A percentile compares a stretch with the other conserved stretches of the same genome.
phyloP scores from a whole-genome alignment of 2,329 filamentous ascomycete species.

The Colletotrichum liriopes region DNA sequence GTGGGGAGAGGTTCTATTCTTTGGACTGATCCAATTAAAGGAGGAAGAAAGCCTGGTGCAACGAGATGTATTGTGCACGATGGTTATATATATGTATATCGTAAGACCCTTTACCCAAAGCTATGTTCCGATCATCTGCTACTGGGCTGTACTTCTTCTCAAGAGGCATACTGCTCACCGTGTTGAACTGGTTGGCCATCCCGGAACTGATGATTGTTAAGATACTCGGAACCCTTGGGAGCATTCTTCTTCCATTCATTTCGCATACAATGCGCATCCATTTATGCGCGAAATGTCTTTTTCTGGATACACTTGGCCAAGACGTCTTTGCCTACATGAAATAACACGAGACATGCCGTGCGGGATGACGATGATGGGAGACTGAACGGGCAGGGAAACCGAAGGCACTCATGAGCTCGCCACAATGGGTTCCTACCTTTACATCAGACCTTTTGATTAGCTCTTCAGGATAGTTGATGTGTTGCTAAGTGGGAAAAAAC shows the following conservation, averaged over 20 bases:
- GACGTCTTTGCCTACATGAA: too few species aligned
- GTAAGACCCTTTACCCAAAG: background rate
- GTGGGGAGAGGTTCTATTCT: too few species aligned
- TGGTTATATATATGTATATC: background rate
- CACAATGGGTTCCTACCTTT: background rate
- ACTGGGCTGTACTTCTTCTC: background rate
- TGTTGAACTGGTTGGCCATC: background rate
- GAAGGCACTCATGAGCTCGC: background rate
- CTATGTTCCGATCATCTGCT: background rate
- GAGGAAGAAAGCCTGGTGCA: background rate
- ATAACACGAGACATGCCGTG: background rate
- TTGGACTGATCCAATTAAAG: too few species aligned
- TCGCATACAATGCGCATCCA: background rate
- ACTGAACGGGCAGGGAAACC: too few species aligned
- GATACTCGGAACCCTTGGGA: background rate
- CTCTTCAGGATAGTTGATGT: background rate
- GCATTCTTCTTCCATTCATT: background rate
- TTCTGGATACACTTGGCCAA: fast-evolving
- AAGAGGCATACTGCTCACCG: background rate
- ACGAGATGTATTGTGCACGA: background rate
- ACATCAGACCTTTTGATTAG: fast-evolving
- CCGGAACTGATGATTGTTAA: background rate
- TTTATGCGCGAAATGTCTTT: background rate
- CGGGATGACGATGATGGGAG: background rate
- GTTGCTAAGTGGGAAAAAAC: background rate